A percentile compares a stretch with the other conserved stretches of the same genome.
Conservation (phyloP, 2,329 filamentous ascomycete species). For the Sclerotiophoma versabilis region DNA sequence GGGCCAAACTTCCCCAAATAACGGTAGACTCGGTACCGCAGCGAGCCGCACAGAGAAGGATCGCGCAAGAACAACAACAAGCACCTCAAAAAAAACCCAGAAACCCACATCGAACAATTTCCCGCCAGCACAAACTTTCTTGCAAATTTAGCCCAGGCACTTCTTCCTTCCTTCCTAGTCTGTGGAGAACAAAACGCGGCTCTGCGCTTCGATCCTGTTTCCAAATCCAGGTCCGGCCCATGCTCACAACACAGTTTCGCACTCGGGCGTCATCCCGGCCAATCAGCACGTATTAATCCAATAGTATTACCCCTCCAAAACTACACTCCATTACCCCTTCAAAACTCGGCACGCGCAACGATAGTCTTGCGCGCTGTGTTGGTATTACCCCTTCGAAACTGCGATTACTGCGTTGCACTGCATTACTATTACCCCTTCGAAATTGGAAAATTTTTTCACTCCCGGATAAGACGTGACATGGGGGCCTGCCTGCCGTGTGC, state of each 20-base stretch:
- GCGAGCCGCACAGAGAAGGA: slow-evolving; percentile 1
- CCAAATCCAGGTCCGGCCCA: background rate
- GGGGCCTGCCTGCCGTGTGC: background rate
- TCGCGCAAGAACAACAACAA: background rate
- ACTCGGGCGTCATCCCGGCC: slow-evolving; percentile 3
- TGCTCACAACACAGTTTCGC: background rate
- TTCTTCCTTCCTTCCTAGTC: background rate
- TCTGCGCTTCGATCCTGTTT: background rate
- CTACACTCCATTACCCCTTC: slow-evolving; percentile 39
- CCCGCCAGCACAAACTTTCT: background rate
- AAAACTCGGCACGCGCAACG: slow-evolving; percentile 32
- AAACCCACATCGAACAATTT: too few relatives aligned
- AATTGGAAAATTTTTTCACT: slow-evolving; percentile 44
- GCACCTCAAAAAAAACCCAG: too few relatives aligned
- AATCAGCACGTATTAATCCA: slow-evolving; percentile 12
- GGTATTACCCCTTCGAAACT: slow-evolving; percentile 21
- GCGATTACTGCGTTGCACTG: background rate
- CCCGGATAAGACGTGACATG: slow-evolving; percentile 5
- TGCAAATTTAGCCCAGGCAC: background rate
- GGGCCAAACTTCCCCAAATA: slow-evolving; percentile 4
- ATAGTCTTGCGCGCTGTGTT: background rate
- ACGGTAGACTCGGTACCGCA: slow-evolving; percentile 10
- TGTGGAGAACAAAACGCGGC: background rate
- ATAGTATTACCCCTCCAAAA: slow-evolving; percentile 20
- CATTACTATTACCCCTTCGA: slow-evolving; percentile 45